Conservation (phyloP, 306 rosid species). For the Cucurbita moschata region DNA sequence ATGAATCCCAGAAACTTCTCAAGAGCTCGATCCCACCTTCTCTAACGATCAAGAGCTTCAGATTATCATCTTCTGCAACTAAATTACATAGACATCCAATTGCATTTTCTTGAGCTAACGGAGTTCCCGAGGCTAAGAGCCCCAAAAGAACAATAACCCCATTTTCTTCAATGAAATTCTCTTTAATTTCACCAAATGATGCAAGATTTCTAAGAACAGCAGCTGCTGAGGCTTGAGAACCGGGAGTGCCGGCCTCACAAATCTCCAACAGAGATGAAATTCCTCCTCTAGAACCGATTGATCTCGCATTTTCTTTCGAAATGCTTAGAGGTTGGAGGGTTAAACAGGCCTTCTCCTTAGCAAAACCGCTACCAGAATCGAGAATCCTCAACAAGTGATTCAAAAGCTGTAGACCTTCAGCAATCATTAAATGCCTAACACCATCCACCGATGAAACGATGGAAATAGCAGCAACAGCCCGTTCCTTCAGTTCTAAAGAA, state of each 20-base stretch:
- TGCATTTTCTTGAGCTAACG: slow-evolving; percentile 59
- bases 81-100: slow-evolving; percentile 61
- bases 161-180: slow-evolving; percentile 60
- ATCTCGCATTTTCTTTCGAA: slow-evolving; percentile 63
- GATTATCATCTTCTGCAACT: slow-evolving; percentile 36
- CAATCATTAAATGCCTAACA: slow-evolving; percentile 41
- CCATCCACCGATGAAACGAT: slow-evolving; percentile 58
- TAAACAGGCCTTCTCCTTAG: slow-evolving; percentile 60
- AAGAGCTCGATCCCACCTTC: slow-evolving; percentile 67
- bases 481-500: slow-evolving; percentile 43
- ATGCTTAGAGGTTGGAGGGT: slow-evolving; percentile 53
- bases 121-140: slow-evolving; percentile 57
- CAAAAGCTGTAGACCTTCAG: slow-evolving; percentile 61
- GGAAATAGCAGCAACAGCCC: slow-evolving; percentile 57
- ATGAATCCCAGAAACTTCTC: slow-evolving; percentile 75
- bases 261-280: slow-evolving; percentile 77
- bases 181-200: slow-evolving; percentile 38
- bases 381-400: slow-evolving; percentile 60
- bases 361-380: slow-evolving; percentile 69
- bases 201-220: slow-evolving; percentile 63
- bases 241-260: slow-evolving; percentile 77
- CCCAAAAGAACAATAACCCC: slow-evolving; percentile 49
- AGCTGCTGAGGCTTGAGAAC: slow-evolving; percentile 74
- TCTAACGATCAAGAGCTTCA: slow-evolving; percentile 36
- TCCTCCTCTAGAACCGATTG: slow-evolving; percentile 80